phyloP scores from a whole-genome alignment of 2,329 filamentous ascomycete species.

The Blastomyces gilchristii region DNA sequence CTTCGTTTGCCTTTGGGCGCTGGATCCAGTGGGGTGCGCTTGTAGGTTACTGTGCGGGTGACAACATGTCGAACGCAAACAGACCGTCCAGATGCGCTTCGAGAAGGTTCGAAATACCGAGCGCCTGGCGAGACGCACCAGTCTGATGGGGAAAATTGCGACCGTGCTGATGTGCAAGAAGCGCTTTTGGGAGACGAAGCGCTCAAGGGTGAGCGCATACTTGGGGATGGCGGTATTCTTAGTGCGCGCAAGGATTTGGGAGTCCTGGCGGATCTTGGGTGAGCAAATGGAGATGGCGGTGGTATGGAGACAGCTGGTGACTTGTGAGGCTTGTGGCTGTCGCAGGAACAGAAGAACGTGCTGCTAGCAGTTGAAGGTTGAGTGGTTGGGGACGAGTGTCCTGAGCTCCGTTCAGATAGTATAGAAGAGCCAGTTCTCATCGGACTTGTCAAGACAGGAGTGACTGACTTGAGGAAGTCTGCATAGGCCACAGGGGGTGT shows the following conservation, averaged over 20 bases:
- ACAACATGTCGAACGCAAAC: conserved; percentile 77
- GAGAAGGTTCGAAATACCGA: conserved; percentile 51
- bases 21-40: conserved; percentile 62
- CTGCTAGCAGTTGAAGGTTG: conserved; percentile 33
- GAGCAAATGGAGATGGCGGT: conserved; percentile 50
- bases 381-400: conserved; percentile 27
- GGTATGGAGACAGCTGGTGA: conserved; percentile 50
- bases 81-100: conserved; percentile 52
- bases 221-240: conserved; percentile 65
- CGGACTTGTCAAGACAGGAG: conserved; percentile 59
- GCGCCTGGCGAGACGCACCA: conserved; percentile 64
- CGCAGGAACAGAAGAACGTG: conserved; percentile 42
- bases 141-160: conserved; percentile 66
- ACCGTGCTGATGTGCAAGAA: conserved; percentile 49
- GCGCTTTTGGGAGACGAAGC: conserved; percentile 46
- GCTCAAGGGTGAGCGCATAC: conserved; percentile 42
- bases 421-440: conserved; percentile 48
- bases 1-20: conserved; percentile 88
- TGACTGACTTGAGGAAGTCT: conserved; percentile 81
- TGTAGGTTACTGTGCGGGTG: conserved; percentile 78
- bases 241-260: conserved; percentile 51
- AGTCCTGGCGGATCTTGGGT: conserved; percentile 47
- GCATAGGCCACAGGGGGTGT: conserved; percentile 83
- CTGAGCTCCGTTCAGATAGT: conserved; percentile 23
- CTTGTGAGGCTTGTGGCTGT: conserved; percentile 35